Base-by-base conservation (phyloP, 306 rosid species). In the Sechiopsis laciniata region DNA sequence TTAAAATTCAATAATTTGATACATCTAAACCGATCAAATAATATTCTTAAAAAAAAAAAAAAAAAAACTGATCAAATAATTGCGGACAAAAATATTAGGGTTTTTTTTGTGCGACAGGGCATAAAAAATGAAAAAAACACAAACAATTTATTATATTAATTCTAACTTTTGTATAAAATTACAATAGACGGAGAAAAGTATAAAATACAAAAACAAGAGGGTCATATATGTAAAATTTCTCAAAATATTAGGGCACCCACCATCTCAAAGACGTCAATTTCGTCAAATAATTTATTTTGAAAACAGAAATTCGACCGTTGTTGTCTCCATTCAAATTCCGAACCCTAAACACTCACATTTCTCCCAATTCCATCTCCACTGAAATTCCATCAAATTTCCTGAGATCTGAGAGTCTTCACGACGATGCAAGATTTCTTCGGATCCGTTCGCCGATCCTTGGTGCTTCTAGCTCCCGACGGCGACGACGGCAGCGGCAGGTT, bases 381-480 rank as follows among this genome's bases (percentile, higher is more conserved):
- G 61, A 74, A 5, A 48, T 66, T 52, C 71, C 59, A 73, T 37
- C 61, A 22, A 29, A 26, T 32, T 51, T 32, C 32, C 10, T 10
- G 35, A 7, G n/a, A 64, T 79, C 73, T 26, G 14, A 16, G 71
- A 35, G 54, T 65, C 24, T 53, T 48, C 59, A 29, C 78, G 6
- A 71, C 63, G 75, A 92, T 90, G 98, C 93, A 87, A 75, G 96
- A 86, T 73, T 78, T 93, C 73, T 74, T 85, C 74, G 93, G 91
- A 69, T 86, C 96, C 55, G 84, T 90, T 76, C 98, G 98, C 80
- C 91, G 88, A 50, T 93, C 96, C 82, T 68, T 90, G 24, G 88
- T 79, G 60, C 87, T 90, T 80, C 74, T 87, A 53, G 76, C 78
- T 24, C 66, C 85, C 8, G 77, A 80, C 65, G 74, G 76, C 2